These are phyloP conservation scores for Solanum phureja DNA, from an alignment of 257 asterid species.

Conservation along the genomic window DNA sequence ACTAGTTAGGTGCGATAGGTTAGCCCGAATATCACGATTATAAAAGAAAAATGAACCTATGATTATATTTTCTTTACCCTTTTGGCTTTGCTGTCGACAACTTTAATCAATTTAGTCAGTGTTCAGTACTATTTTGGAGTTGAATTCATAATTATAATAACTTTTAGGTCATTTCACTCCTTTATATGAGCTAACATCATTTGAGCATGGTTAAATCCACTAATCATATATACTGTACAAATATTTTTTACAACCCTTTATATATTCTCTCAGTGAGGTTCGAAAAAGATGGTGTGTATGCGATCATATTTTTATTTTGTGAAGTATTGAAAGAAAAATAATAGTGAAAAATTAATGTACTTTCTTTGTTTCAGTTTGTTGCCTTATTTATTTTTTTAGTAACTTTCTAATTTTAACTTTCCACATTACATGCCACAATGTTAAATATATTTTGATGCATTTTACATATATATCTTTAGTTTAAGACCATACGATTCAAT, in stretches of 20 bases:
- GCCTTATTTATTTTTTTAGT: not conserved
- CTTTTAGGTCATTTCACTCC: not conserved
- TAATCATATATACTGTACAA: no score
- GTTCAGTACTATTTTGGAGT: not conserved
- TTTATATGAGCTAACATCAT: not conserved
- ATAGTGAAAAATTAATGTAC: not conserved
- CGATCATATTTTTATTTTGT: no score
- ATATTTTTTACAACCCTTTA: no score
- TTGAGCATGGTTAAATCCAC: not conserved
- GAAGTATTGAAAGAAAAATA: no score
- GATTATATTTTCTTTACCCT: not conserved
- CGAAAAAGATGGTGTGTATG: no score
- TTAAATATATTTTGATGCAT: no score
- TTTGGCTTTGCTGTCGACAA: not conserved
- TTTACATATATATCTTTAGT: no score
- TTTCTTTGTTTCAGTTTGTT: no score
- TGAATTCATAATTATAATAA: not conserved
- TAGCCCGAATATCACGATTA: no score
- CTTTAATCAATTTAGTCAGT: not conserved
- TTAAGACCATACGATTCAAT: not conserved
- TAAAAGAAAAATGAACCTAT: not conserved
- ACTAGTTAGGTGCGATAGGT: not conserved
- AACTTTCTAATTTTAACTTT: no score
- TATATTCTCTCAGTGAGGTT: not conserved
- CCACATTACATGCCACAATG: not conserved